These are phyloP conservation scores for Fusarium tuaranense DNA, from an alignment of 2,329 filamentous ascomycete genomes.

Conservation along the genomic window DNA sequence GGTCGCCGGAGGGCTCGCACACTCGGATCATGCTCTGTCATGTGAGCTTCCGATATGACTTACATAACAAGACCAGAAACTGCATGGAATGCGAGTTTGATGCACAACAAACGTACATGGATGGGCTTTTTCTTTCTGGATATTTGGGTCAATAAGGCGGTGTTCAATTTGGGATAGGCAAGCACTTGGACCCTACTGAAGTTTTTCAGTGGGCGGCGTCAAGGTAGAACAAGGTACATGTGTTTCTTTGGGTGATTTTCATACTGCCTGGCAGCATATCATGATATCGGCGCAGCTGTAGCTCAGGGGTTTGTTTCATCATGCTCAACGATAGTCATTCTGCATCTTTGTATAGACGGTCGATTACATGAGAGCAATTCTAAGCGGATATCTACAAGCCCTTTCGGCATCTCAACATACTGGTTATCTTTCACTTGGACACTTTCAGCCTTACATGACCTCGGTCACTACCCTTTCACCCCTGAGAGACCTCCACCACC, in stretches of 20 bases:
- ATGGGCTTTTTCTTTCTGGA: neutral
- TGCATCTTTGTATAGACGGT: slow-evolving; percentile 34
- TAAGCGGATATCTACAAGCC: slow-evolving; percentile 10
- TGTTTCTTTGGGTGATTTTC: slow-evolving; percentile 5
- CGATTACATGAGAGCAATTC: slow-evolving; percentile 20
- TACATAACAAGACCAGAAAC: slow-evolving; percentile 3
- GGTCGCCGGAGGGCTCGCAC: slow-evolving; percentile 73
- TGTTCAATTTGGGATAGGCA: slow-evolving; percentile 16
- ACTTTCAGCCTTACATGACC: slow-evolving; percentile 15
- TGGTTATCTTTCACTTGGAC: neutral
- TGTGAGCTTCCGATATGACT: slow-evolving; percentile 61
- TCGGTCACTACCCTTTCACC: slow-evolving; percentile 40
- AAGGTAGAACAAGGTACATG: slow-evolving; percentile 37
- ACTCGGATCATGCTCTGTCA: slow-evolving; percentile 70
- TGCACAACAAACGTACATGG: slow-evolving; percentile 10
- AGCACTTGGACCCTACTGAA: slow-evolving; percentile 18
- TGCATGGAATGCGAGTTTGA: slow-evolving; percentile 6
- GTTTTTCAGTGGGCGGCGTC: slow-evolving; percentile 28
- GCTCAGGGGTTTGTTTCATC: slow-evolving; percentile 10
- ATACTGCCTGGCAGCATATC: slow-evolving; percentile 14
- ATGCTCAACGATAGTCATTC: slow-evolving; percentile 10
- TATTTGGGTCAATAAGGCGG: slow-evolving; percentile 18
- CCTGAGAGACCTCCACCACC: slow-evolving; percentile 45
- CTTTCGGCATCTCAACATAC: neutral
- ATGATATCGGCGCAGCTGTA: slow-evolving; percentile 15